A percentile compares a stretch with the other conserved stretches of the same genome.
These are phyloP conservation scores for Asterophora lycoperdoides DNA, from an alignment of 768 basidiomycete species.

Conservation along the genomic window DNA sequence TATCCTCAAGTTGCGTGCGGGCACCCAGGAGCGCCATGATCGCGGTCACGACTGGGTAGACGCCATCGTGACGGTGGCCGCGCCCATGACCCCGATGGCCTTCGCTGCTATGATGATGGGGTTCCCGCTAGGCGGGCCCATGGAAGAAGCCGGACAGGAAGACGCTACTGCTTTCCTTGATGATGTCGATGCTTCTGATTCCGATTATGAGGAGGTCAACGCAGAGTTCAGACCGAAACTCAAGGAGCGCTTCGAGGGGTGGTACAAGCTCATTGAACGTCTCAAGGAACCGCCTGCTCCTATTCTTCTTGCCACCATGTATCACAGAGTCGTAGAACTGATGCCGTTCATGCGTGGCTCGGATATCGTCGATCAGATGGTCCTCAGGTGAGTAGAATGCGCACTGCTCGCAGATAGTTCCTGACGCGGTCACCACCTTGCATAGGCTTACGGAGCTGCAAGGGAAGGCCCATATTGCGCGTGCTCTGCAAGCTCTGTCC, in stretches of 20 bases:
- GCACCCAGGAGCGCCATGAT: constrained; percentile 36
- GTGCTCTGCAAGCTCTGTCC: constrained; percentile 46
- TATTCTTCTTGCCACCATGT: constrained; percentile 35
- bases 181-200: constrained; percentile 47
- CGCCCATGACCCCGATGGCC: constrained; percentile 45
- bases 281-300: constrained; percentile 34
- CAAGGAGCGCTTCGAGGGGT: constrained; percentile 54
- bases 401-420: not conserved
- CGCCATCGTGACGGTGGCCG: constrained; percentile 36
- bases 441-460: constrained; percentile 46
- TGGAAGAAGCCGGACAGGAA: constrained; percentile 36
- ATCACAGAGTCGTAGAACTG: constrained; percentile 38
- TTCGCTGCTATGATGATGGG: constrained; percentile 60
- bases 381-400: constrained; percentile 36
- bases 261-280: constrained; percentile 38
- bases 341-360: constrained; percentile 54
- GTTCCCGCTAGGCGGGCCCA: constrained; percentile 28
- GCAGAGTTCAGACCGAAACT: constrained; percentile 59
- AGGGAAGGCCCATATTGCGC: constrained; percentile 47
- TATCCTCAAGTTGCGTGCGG: constrained; percentile 40
- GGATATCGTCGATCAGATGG: constrained; percentile 58
- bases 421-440: not conserved
- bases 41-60: constrained; percentile 54
- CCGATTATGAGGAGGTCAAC: constrained; percentile 55
- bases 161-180: constrained; percentile 52